Conservation (phyloP, 306 rosid species). For the Corylus heterophylla region DNA sequence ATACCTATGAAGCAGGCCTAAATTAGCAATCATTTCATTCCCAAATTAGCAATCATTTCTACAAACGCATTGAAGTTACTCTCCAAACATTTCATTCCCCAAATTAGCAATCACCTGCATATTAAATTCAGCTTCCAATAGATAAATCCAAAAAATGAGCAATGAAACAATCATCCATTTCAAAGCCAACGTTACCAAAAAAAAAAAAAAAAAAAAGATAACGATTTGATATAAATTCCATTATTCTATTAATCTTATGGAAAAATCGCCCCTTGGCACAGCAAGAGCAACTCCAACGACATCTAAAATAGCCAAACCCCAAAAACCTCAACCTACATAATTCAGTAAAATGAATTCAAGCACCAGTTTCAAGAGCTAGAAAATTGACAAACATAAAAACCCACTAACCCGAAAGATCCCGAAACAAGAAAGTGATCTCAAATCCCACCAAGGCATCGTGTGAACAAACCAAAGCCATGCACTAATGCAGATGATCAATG, state of each 20-base stretch:
- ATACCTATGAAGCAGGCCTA: neutral
- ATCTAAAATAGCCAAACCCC: conserved; percentile 1
- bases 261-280: neutral
- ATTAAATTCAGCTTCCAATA: neutral
- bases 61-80: neutral
- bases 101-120: neutral
- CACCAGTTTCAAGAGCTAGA: neutral
- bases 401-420: conserved; percentile 54
- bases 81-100: conserved; percentile 7
- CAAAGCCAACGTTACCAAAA: neutral
- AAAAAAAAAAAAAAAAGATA: too few species aligned
- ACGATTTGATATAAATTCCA: neutral
- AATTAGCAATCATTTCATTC: conserved; percentile 15
- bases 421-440: conserved; percentile 50
- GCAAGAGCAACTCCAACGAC: too few species aligned
- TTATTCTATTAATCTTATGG: neutral
- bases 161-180: neutral
- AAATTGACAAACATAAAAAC: neutral
- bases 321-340: neutral
- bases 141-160: neutral
- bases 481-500: neutral
- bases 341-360: neutral
- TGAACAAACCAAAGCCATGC: conserved; percentile 25
- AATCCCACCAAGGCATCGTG: conserved; percentile 60
- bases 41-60: neutral